Conservation (phyloP, 768 basidiomycete species). For the Chalciporus sphaerocephalus region DNA sequence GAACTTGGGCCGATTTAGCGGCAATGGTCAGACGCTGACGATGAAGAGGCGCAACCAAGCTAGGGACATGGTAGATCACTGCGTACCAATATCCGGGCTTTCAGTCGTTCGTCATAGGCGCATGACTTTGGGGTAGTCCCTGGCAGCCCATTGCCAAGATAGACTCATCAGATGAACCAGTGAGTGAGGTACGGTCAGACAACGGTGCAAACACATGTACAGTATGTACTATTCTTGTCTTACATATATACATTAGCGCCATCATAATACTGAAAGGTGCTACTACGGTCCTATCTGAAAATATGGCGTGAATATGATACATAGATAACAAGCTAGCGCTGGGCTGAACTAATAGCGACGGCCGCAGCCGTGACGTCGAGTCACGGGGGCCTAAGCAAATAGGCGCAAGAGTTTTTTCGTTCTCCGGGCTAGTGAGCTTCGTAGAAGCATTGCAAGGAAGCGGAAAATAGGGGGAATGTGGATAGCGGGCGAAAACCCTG, state of each 20-base stretch:
- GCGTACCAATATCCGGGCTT: too few relatives aligned
- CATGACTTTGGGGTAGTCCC: too few relatives aligned
- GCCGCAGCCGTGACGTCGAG: slow-evolving; percentile 6
- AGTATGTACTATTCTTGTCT: slow-evolving; percentile 8
- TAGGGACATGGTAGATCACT: too few relatives aligned
- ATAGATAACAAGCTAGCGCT: slow-evolving; percentile 24
- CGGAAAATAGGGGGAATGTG: slow-evolving; percentile 10
- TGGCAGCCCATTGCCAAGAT: too few relatives aligned
- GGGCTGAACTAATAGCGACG: slow-evolving; percentile 11
- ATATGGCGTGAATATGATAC: slow-evolving; percentile 19
- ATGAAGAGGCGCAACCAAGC: too few relatives aligned
- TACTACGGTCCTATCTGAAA: slow-evolving; percentile 4
- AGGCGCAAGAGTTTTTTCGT: slow-evolving; percentile 9
- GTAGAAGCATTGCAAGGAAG: slow-evolving; percentile 5
- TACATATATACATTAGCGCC: slow-evolving; percentile 25
- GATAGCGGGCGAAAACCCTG: slow-evolving; percentile 1
- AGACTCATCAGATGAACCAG: background rate
- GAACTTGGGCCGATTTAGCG: too few relatives aligned
- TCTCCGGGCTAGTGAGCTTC: background rate
- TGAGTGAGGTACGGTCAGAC: too few relatives aligned
- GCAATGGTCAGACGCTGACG: too few relatives aligned
- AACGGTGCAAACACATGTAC: background rate
- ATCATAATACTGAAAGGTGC: background rate
- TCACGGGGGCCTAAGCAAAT: slow-evolving; percentile 10
- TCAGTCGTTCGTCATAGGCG: too few relatives aligned